Evolutionary conservation across 2,329 filamentous ascomycete genomes (phyloP), one percentile per base, ranked within the genome.

Genomic region (Hymenoscyphus occultus): DNA sequence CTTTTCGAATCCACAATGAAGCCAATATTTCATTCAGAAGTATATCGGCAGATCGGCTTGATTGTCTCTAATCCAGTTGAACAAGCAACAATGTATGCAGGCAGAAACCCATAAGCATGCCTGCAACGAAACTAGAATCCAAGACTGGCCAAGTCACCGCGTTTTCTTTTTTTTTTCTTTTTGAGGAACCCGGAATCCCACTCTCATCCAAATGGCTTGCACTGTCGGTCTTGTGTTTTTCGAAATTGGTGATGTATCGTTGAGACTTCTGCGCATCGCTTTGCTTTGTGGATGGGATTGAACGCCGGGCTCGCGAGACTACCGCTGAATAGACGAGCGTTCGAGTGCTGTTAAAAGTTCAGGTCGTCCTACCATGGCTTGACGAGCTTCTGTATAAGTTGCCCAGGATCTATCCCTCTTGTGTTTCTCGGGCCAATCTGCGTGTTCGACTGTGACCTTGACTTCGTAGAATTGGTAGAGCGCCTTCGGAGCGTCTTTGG

Each of bases 401-500:
- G 97, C 92, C 95, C 95, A 99, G 76, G 90, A 86, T 67, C 95
- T 87, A 77, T 89, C 89, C 74, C 95, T 86, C 83, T 97, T 98
- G 78, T 96, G 87, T 81, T 86, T 90, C 81, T 99, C 95, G 1
- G 95, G 95, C 95, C 95, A 99, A 65, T 93, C 87, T 16, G 83
- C 81, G 77, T 95, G 90, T 80, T 97, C 92, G 74, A 88, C 89
- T 69, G 90, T 86, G 67, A 99, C 95, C n/a, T 86, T 90, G 68
- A 89, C 93, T 79, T 98, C 91, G 79, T 88, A 95, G 79, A 94
- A 95, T 72, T 89, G 87, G 77, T 93, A 94, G 62, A 88, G 77
- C 45, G 88, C 85, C 73, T 83, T 83, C 64, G 85, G 81, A 58
- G 81, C 80, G 69, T 86, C 84, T 76, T 87, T 87, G 67, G 86